Base-by-base conservation (phyloP, 768 basidiomycete species). In the Leccinum variicolor region DNA sequence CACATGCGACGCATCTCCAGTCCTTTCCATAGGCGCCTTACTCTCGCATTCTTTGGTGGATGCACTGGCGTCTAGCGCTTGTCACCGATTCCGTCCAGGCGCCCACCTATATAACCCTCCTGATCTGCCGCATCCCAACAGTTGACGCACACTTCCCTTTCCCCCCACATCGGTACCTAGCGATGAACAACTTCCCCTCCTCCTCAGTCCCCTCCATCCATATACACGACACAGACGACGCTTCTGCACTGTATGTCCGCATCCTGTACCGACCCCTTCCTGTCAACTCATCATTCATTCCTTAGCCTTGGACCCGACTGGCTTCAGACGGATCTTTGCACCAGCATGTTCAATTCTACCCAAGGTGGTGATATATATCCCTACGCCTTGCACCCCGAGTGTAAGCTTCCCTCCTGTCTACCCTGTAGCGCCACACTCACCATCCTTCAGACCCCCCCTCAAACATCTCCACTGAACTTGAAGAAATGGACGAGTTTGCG, bases 401-500 rank as follows among this genome's bases (percentile, higher is more conserved):
- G 69, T 66, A 46, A 45, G 61, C 8, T n/a, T 0, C 45, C 5
- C 50, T 9, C 41, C 43, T 1, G 9, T 50, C 43, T 47, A 28
- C 39, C 2, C 14, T 15, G 46, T 53, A 3, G 36, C 67, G 60
- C 61, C 69, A 65, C 57, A 56, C 58, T 69, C 52, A 63, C 19
- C 39, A 39, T 47, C 17, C 33, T 23, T 6, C 13, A 66, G 66
- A 52, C 14, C 11, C 25, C 9, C 4, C 29, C 29, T 2, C 29
- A 6, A 39, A 49, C 11, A 11, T 49, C 25, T 3, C 53, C 1
- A 2, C 53, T 1, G 65, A 66, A 2, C 52, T 67, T 3, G 67
- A 66, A 2, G 66, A 62, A 6, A 58, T 69, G 2, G 1, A 61
- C 17, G 67, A 65, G n/a, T 23, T 69, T n/a, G 43, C 64, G 0